A percentile compares a stretch with the other conserved stretches of the same genome.
Evolutionary conservation across 2,329 filamentous ascomycete species (phyloP).

Genomic region (Alternaria rosae): DNA sequence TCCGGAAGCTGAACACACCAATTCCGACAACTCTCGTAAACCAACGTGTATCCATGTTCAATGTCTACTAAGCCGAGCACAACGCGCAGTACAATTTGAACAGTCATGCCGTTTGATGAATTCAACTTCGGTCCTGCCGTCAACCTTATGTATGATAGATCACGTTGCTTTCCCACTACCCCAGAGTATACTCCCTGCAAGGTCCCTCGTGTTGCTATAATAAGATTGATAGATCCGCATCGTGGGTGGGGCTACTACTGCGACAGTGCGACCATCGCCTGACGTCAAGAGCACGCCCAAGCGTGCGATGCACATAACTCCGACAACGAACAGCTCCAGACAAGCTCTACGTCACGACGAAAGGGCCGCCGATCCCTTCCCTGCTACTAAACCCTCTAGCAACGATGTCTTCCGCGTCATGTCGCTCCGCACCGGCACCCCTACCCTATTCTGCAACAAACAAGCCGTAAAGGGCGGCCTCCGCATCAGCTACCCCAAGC

Average conservation of each 20-base stretch:
- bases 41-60: too few relatives aligned
- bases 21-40: too few relatives aligned
- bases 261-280: too few relatives aligned
- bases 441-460: conserved; percentile 57
- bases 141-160: neutral
- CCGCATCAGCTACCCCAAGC: conserved; percentile 50
- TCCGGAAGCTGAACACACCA: too few relatives aligned
- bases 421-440: conserved; percentile 58
- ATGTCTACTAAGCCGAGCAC: too few relatives aligned
- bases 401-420: conserved; percentile 57
- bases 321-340: too few relatives aligned
- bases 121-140: neutral
- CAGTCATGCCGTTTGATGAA: neutral
- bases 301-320: too few relatives aligned
- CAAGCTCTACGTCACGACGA: too few relatives aligned
- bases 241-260: too few relatives aligned
- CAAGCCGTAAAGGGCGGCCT: conserved; percentile 56
- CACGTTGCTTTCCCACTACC: neutral
- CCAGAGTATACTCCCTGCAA: neutral
- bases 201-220: neutral
- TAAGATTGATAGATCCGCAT: too few relatives aligned
- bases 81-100: neutral
- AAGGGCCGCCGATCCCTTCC: conserved; percentile 22
- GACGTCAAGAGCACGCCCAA: too few relatives aligned
- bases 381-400: conserved; percentile 19